phyloP scores from a whole-genome alignment of 495 filamentous ascomycete genomes.

The Tuber indicum region DNA sequence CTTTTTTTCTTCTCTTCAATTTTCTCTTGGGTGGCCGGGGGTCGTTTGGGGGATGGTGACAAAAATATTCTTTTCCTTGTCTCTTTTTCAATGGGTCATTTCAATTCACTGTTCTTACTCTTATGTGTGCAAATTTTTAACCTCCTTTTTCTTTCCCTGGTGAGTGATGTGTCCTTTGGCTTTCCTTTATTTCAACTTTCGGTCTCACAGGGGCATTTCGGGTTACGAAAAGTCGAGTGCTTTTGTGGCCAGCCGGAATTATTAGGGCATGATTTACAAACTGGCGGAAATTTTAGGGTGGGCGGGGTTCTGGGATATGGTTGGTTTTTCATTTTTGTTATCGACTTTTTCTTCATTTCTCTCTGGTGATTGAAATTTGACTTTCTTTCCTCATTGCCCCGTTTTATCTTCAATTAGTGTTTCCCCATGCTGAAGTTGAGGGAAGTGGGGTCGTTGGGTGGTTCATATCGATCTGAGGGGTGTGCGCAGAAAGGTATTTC shows the following conservation, averaged over 20 bases:
- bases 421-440: neutral
- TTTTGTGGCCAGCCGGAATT: neutral
- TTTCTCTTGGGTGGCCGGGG: slow-evolving; percentile 9
- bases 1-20: slow-evolving; percentile 20
- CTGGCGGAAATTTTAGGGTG: neutral
- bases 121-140: slow-evolving; percentile 6
- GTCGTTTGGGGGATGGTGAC: neutral
- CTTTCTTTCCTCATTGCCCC: neutral
- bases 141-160: slow-evolving; percentile 1
- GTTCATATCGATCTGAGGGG: neutral
- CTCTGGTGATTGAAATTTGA: slow-evolving; percentile 1
- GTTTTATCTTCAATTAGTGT: neutral
- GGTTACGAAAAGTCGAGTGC: neutral
- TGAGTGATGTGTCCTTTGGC: slow-evolving; percentile 3
- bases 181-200: neutral
- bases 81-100: slow-evolving; percentile 5
- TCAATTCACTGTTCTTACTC: slow-evolving; percentile 5
- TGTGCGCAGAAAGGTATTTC: neutral
- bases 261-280: neutral
- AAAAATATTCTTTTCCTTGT: slow-evolving; percentile 4
- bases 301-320: neutral
- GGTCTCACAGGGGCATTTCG: neutral
- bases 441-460: neutral
- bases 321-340: neutral
- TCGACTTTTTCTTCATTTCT: neutral